Evolutionary conservation across 495 filamentous ascomycete species (phyloP), one percentile per base, ranked within the genome.

Genomic region (Thozetella sp.): DNA sequence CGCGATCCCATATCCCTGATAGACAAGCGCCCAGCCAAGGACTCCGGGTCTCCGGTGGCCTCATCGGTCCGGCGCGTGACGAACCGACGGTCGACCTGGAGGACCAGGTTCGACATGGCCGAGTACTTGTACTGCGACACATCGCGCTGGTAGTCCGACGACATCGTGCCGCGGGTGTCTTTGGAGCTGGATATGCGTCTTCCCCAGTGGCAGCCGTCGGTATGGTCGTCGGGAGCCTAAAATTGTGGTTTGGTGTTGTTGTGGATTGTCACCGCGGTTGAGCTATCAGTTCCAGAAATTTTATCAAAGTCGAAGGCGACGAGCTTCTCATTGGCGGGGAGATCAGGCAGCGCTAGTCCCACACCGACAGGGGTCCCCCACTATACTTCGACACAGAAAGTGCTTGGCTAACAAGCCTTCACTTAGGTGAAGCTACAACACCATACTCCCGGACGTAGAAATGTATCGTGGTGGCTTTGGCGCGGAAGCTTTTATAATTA

Each of bases 81-180:
- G 73, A 99, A 98, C 71, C 96, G 89, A 76, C 92, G 89, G 81
- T 99, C 95, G 80, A 93, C 93, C 89, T 97, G 94, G 85, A 97
- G 92, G 73, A 99, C 95, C 92, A 99, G 88, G 87, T 99, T 99
- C 81, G 95, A 98, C 95, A 99, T 99, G 74, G 93, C 93, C 88
- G 92, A 91, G 84, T 99, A 99, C 77, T 99, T 99, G 83, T 97
- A 99, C 79, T 97, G 93, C 67, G 91, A 94, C 55, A 96, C 89
- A 87, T 94, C 90, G 74, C 80, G 79, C 80, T 93, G 84, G 65
- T 88, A 89, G 82, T 97, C 93, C 73, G 90, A 48, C 43, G 43
- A 85, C 93, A 96, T 96, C 59, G 70, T 78, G 66, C 20, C 43
- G 55, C 57, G 56, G 63, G 24, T 56, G 64, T 52, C 13, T 46